phyloP scores from a whole-genome alignment of 2,329 filamentous ascomycete genomes.

The Stagonosporopsis rhizophila region DNA sequence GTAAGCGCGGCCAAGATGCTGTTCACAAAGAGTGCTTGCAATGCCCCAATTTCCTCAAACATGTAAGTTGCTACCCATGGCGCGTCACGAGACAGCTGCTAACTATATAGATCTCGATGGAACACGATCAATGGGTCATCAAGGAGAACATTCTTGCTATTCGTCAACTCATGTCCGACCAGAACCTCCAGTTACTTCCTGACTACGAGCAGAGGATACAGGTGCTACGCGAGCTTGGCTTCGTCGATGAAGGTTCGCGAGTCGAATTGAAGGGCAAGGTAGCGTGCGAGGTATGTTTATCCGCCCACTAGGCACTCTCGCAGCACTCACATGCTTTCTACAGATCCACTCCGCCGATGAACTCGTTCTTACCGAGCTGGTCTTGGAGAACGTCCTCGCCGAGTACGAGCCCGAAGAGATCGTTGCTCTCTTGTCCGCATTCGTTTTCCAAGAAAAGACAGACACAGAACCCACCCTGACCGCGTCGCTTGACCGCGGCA shows the following conservation, averaged over 20 bases:
- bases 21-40: conserved; percentile 69
- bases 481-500: conserved; percentile 79
- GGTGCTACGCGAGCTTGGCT: conserved; percentile 88
- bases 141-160: conserved; percentile 90
- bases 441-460: conserved; percentile 98
- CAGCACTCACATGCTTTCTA: conserved; percentile 13
- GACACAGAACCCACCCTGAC: conserved; percentile 81
- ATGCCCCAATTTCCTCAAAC: conserved; percentile 84
- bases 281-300: conserved; percentile 74
- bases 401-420: conserved; percentile 97
- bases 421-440: conserved; percentile 88
- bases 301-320: neutral
- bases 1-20: conserved; percentile 67
- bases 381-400: conserved; percentile 94
- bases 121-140: conserved; percentile 95
- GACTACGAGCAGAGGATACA: conserved; percentile 96
- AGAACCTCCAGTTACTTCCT: conserved; percentile 92
- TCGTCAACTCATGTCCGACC: conserved; percentile 89
- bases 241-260: conserved; percentile 84
- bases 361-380: conserved; percentile 91
- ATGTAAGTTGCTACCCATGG: conserved; percentile 66
- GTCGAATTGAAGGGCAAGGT: conserved; percentile 98
- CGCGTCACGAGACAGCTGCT: conserved; percentile 8
- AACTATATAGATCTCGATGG: conserved; percentile 79
- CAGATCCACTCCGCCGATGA: conserved; percentile 94